phyloP scores from a whole-genome alignment of 352 stramenopile species.

The Globisporangium mamillatum region DNA sequence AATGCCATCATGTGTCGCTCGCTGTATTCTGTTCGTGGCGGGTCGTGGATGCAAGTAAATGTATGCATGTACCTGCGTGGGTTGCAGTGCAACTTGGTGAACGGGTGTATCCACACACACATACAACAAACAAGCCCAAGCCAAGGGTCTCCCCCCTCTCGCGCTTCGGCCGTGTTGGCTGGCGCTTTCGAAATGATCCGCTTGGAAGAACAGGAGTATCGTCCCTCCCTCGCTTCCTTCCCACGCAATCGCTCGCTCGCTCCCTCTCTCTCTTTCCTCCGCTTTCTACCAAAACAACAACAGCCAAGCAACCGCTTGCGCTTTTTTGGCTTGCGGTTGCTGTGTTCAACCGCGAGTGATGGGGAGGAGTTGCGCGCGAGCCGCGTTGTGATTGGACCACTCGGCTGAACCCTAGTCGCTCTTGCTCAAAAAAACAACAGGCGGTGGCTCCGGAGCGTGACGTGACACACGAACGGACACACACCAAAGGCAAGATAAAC shows the following conservation, averaged over 20 bases:
- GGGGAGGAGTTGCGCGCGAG: slow-evolving; percentile 6
- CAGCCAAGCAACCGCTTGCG: slow-evolving; percentile 3
- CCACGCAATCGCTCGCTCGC: neutral
- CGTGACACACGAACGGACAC: slow-evolving; percentile 42
- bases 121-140: neutral
- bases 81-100: slow-evolving; percentile 14
- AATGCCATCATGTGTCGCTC: neutral
- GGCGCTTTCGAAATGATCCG: neutral
- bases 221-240: slow-evolving; percentile 7
- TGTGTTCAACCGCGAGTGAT: slow-evolving; percentile 13
- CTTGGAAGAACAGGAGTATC: slow-evolving; percentile 1
- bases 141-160: slow-evolving; percentile 1
- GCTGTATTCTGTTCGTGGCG: neutral
- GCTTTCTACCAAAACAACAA: neutral
- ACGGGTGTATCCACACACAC: slow-evolving; percentile 3
- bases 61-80: neutral
- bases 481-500: neutral
- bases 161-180: neutral
- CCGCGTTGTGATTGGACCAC: neutral
- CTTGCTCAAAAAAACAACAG: neutral
- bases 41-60: neutral
- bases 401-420: neutral
- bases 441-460: slow-evolving; percentile 23
- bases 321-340: slow-evolving; percentile 1
- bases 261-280: slow-evolving; percentile 2